phyloP scores from a whole-genome alignment of 305 asterid species.

The Salvia sclarea region DNA sequence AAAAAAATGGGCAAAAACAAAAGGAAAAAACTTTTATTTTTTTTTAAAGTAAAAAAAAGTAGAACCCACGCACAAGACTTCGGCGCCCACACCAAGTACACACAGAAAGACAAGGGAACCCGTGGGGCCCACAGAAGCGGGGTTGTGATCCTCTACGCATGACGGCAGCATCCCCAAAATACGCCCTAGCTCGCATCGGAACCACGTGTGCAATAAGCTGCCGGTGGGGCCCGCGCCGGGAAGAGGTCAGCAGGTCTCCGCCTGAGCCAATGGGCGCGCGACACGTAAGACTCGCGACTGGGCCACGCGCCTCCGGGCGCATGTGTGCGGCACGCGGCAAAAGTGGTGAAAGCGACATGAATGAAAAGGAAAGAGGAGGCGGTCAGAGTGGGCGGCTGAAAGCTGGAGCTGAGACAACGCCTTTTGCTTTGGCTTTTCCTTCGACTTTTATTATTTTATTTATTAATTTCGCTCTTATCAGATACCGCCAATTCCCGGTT shows the following conservation, averaged over 20 bases:
- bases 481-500: conserved; percentile 11
- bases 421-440: conserved; percentile 28
- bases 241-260: conserved; percentile 8
- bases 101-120: conserved; percentile 4
- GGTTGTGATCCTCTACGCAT: conserved; percentile 15
- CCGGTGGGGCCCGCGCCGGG: conserved; percentile 27
- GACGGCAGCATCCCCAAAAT: neutral
- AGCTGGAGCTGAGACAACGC: conserved; percentile 43
- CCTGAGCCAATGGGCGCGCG: neutral
- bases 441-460: no score
- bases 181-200: conserved; percentile 20
- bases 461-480: conserved; percentile 27
- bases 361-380: conserved; percentile 31
- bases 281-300: neutral
- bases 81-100: conserved; percentile 14
- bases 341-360: conserved; percentile 27
- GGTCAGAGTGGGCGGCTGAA: conserved; percentile 72
- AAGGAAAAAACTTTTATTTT: neutral
- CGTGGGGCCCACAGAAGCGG: conserved; percentile 27
- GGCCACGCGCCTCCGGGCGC: conserved; percentile 20
- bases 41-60: no score
- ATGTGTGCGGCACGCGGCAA: conserved; percentile 28
- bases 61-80: conserved; percentile 17
- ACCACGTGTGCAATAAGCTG: conserved; percentile 25
- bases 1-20: neutral